Conservation (phyloP, 192 early-diverging fungal genomes). For the Borealophlyctis nickersoniae region DNA sequence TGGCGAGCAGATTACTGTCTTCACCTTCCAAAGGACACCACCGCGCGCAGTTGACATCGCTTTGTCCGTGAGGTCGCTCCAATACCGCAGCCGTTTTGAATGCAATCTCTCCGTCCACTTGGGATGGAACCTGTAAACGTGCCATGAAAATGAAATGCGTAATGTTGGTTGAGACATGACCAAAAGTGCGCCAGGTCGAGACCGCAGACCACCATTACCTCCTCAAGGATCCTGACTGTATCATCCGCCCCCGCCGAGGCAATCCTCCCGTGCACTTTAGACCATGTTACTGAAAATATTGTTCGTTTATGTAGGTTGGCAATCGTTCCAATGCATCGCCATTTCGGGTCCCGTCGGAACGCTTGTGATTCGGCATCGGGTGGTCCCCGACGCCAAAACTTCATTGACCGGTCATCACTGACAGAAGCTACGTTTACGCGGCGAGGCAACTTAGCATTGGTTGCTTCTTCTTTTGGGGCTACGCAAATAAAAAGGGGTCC, state of each 20-base stretch:
- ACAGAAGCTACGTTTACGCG: conserved; percentile 63
- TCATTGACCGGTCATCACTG: conserved; percentile 82
- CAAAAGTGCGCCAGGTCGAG: background rate
- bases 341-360: conserved; percentile 60
- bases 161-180: background rate
- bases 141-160: too few relatives aligned
- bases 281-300: conserved; percentile 94
- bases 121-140: background rate
- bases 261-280: conserved; percentile 63
- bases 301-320: conserved; percentile 75
- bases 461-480: too few relatives aligned
- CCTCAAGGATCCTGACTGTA: conserved; percentile 61
- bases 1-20: conserved; percentile 65
- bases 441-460: background rate
- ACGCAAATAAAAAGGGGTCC: background rate
- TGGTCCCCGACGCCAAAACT: conserved; percentile 68
- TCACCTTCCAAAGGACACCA: conserved; percentile 68
- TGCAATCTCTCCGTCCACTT: background rate
- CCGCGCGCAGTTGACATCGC: conserved; percentile 85
- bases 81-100: conserved; percentile 11
- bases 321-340: conserved; percentile 66
- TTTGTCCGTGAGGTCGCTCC: conserved; percentile 71
- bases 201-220: conserved; percentile 13
- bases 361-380: conserved; percentile 26
- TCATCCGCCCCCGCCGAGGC: conserved; percentile 87